Evolutionary conservation across 768 basidiomycete species (phyloP).

Genomic region (Boletus tomentosulus): DNA sequence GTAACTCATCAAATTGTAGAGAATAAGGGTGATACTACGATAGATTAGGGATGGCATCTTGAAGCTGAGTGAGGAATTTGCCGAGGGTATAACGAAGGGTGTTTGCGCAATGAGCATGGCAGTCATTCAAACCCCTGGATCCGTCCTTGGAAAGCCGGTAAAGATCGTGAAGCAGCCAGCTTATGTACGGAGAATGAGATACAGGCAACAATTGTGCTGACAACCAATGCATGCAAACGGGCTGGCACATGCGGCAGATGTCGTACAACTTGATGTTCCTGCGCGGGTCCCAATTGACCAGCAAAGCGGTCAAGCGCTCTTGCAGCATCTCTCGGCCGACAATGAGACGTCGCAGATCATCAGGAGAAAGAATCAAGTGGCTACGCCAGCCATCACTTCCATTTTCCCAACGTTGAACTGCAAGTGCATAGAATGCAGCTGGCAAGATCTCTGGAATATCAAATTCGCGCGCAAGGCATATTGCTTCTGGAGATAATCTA

Average conservation of each 20-base stretch:
- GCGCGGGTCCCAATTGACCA: slow-evolving; percentile 10
- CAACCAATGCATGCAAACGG: slow-evolving; percentile 4
- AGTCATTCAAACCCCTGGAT: neutral
- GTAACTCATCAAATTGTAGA: neutral
- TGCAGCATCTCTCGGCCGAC: slow-evolving; percentile 31
- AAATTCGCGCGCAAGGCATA: slow-evolving; percentile 33
- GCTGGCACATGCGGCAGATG: slow-evolving; percentile 4
- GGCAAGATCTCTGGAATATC: slow-evolving; percentile 36
- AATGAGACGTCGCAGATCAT: slow-evolving; percentile 30
- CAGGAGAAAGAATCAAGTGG: slow-evolving; percentile 26
- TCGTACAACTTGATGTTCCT: neutral
- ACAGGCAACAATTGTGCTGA: slow-evolving; percentile 5
- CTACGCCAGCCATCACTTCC: slow-evolving; percentile 28
- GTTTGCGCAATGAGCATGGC: neutral
- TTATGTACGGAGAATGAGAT: slow-evolving; percentile 8
- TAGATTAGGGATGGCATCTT: slow-evolving; percentile 3
- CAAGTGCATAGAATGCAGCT: slow-evolving; percentile 39
- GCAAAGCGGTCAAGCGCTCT: slow-evolving; percentile 15
- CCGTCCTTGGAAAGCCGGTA: slow-evolving; percentile 1
- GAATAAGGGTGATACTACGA: neutral
- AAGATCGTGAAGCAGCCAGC: slow-evolving; percentile 25
- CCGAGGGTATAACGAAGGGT: neutral
- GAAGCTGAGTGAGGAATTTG: slow-evolving; percentile 2
- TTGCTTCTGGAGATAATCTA: slow-evolving; percentile 26
- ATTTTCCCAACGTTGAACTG: slow-evolving; percentile 27